Conservation (phyloP, 495 filamentous ascomycete species). For the Daldinia bambusicola region DNA sequence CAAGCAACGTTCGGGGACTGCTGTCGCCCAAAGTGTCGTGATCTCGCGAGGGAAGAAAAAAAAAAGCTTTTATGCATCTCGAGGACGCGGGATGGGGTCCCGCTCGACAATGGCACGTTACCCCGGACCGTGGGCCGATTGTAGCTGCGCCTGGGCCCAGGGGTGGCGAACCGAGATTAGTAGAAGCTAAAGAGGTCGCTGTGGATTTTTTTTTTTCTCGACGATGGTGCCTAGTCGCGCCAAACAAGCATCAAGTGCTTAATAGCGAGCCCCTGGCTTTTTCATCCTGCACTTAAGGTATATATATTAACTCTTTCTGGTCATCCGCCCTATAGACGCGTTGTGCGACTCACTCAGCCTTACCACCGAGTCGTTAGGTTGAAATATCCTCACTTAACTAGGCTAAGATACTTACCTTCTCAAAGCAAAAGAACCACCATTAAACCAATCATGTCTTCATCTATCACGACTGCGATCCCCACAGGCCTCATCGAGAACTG, state of each 20-base stretch:
- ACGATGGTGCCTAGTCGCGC: conserved; percentile 20
- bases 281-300: not conserved
- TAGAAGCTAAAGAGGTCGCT: conserved; percentile 14
- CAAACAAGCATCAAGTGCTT: not conserved
- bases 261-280: not conserved
- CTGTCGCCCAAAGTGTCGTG: not conserved
- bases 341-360: not conserved
- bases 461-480: conserved; percentile 35
- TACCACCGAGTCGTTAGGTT: too few species aligned
- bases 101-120: not conserved
- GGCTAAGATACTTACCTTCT: too few species aligned
- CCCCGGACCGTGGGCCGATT: not conserved
- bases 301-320: not conserved
- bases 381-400: too few species aligned
- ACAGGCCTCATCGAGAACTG: conserved; percentile 21
- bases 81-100: not conserved
- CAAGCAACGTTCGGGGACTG: not conserved
- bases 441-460: conserved; percentile 20
- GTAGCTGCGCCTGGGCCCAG: not conserved
- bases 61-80: not conserved
- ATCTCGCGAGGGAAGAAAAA: not conserved
- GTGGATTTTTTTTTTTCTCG: not conserved
- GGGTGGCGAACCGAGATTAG: conserved; percentile 25
- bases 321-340: not conserved
- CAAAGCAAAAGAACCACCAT: not conserved